phyloP scores from a whole-genome alignment of 176 grass and related monocot genomes.

The Lolium perenne region DNA sequence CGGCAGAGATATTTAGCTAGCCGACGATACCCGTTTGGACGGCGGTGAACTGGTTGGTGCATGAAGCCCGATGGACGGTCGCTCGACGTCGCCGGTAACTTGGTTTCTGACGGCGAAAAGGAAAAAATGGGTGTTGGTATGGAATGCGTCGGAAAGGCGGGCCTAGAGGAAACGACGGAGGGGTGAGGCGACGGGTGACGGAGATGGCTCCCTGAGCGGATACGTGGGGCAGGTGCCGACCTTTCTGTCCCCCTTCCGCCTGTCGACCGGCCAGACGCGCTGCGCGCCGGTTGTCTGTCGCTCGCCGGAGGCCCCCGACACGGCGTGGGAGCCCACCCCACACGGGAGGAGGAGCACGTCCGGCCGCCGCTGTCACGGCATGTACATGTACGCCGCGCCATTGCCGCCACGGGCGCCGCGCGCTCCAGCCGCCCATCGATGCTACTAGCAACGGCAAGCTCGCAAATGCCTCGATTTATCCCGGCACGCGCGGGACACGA shows the following conservation, averaged over 20 bases:
- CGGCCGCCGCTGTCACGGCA: background rate
- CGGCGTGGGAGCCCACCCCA: slow-evolving; percentile 12
- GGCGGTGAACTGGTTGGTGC: background rate
- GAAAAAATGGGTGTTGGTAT: background rate
- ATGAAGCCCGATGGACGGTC: too few relatives aligned
- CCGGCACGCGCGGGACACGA: background rate
- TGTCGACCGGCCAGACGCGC: slow-evolving; percentile 31
- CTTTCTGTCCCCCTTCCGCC: slow-evolving; percentile 42
- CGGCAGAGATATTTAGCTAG: background rate
- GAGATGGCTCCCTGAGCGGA: slow-evolving; percentile 21
- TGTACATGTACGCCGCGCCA: background rate
- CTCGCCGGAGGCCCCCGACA: slow-evolving; percentile 41
- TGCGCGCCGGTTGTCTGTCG: slow-evolving; percentile 15
- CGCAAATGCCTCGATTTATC: background rate
- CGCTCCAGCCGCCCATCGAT: background rate
- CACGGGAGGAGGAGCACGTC: background rate
- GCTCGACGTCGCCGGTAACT: background rate
- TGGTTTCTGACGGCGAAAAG: background rate
- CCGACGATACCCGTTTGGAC: too few relatives aligned
- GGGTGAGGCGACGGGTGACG: slow-evolving; percentile 22
- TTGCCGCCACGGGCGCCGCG: background rate
- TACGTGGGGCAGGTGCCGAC: slow-evolving; percentile 29
- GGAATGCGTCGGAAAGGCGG: slow-evolving; percentile 1
- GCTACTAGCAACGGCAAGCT: background rate
- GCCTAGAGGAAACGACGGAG: background rate